Evolutionary conservation across 495 filamentous ascomycete genomes (phyloP).

Genomic region (Ramalina intermedia): DNA sequence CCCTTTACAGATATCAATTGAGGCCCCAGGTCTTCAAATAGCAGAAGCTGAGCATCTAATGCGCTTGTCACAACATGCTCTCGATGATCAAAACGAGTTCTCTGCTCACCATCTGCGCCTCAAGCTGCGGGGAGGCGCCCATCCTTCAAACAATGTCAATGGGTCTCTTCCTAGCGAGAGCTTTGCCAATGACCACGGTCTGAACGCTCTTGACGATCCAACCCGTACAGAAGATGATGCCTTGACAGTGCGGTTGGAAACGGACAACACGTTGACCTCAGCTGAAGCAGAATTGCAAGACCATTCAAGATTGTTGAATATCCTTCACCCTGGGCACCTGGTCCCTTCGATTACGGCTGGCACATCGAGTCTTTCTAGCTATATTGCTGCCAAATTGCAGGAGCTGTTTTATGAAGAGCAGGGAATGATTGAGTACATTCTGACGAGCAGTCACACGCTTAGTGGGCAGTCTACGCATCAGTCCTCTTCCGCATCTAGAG

Average conservation of each 20-base stretch:
- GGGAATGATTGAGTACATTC: constrained; percentile 68
- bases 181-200: constrained; percentile 18
- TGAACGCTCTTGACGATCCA: not conserved
- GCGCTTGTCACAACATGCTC: constrained; percentile 71
- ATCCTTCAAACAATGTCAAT: constrained; percentile 1
- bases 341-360: constrained; percentile 53
- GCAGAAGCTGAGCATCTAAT: constrained; percentile 64
- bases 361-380: constrained; percentile 61
- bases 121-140: constrained; percentile 39
- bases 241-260: constrained; percentile 53
- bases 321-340: constrained; percentile 65
- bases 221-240: constrained; percentile 37
- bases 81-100: constrained; percentile 86
- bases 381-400: constrained; percentile 66
- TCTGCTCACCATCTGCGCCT: constrained; percentile 78
- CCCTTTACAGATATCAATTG: constrained; percentile 66
- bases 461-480: constrained; percentile 17
- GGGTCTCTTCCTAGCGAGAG: not conserved
- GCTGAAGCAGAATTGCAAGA: constrained; percentile 48
- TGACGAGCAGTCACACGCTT: constrained; percentile 44
- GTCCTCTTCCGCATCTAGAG: constrained; percentile 15
- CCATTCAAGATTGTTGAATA: constrained; percentile 57
- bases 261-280: constrained; percentile 38
- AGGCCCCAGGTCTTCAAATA: constrained; percentile 50
- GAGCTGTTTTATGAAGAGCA: constrained; percentile 78